Evolutionary conservation across 2,329 filamentous ascomycete species (phyloP).

Genomic region (Colletotrichum gigasporum): DNA sequence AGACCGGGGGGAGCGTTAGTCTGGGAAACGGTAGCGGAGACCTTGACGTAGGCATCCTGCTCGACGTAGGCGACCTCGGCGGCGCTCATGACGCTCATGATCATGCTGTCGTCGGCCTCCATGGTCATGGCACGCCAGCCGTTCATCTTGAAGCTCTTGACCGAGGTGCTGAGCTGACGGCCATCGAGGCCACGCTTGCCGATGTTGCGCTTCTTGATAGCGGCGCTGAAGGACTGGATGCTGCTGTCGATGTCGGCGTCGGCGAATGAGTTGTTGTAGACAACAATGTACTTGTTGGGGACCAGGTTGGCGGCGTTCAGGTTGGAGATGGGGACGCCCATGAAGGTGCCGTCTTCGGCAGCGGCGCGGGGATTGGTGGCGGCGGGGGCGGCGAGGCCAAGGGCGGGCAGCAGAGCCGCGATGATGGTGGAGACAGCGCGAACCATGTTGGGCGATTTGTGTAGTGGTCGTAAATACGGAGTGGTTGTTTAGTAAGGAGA

Average conservation of each 20-base stretch:
- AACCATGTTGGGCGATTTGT: slow-evolving; percentile 35
- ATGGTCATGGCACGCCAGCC: slow-evolving; percentile 63
- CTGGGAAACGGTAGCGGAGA: slow-evolving; percentile 57
- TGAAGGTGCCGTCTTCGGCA: slow-evolving; percentile 38
- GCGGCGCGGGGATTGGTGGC: slow-evolving; percentile 31
- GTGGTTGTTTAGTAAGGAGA: slow-evolving; percentile 20
- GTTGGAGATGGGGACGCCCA: slow-evolving; percentile 61
- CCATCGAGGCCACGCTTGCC: slow-evolving; percentile 59
- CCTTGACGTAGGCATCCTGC: slow-evolving; percentile 59
- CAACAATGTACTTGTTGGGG: slow-evolving; percentile 69
- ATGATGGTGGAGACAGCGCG: slow-evolving; percentile 33
- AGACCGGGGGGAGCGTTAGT: slow-evolving; percentile 63
- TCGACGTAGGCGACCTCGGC: slow-evolving; percentile 63
- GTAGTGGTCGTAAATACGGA: slow-evolving; percentile 5
- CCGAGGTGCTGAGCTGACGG: slow-evolving; percentile 55
- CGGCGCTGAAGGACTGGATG: slow-evolving; percentile 54
- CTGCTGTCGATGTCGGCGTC: slow-evolving; percentile 59
- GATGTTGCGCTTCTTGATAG: slow-evolving; percentile 66
- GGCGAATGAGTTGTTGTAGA: slow-evolving; percentile 66
- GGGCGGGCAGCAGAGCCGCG: slow-evolving; percentile 35
- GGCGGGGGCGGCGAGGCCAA: slow-evolving; percentile 37
- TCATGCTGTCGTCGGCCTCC: slow-evolving; percentile 60
- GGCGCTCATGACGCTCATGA: slow-evolving; percentile 57
- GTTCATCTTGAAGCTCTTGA: slow-evolving; percentile 57
- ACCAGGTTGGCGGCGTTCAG: slow-evolving; percentile 57